Evolutionary conservation across 2,329 filamentous ascomycete species (phyloP), one percentile per base, ranked within the genome.

Genomic region (Diaporthe sp.): DNA sequence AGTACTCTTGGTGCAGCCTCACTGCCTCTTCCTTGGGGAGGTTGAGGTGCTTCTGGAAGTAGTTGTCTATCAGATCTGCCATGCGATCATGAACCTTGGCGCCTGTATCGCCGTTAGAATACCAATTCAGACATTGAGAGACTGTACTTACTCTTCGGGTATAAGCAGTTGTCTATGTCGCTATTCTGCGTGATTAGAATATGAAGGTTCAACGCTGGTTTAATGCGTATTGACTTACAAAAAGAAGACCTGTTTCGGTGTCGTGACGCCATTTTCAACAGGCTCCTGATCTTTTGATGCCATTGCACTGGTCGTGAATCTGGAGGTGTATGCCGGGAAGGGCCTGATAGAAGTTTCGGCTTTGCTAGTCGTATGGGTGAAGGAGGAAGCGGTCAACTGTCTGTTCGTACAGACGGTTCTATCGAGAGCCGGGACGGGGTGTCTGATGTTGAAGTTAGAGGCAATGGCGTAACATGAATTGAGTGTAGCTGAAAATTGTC

Each of bases 91-190:
- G 94, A 61, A 99, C 95, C 79, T 93, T 94, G 79, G 92, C 92
- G 82, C 90, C 94, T 93, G 77, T 74, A 13, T 25, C 25, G 58
- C 12, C 25, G 77, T 80, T 76, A 82, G 79, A 39, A n/a, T 19
- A 9, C 7, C 15, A 22, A 28, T 25, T 25, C 13, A 25, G 61
- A 4, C 9, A 28, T 25, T 19, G 22, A 17, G 5, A 31, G 19
- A 31, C 1, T 10, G 34, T 37, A 82, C 90, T 84, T 82, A 95
- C 94, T 96, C 85, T 93, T 95, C 0, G 96, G 92, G 81, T 98
- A 98, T 74, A 98, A 91, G 85, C 97, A 99, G 82, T 99, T 99
- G 88, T 99, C 97, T 82, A 99, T 98, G 83, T 99, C 97, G 82
- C 98, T 98, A 84, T 91, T 92, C n/a, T 34, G 34, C 22, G 13